phyloP scores from a whole-genome alignment of 2,329 filamentous ascomycete species.

The Aureobasidium sp. region DNA sequence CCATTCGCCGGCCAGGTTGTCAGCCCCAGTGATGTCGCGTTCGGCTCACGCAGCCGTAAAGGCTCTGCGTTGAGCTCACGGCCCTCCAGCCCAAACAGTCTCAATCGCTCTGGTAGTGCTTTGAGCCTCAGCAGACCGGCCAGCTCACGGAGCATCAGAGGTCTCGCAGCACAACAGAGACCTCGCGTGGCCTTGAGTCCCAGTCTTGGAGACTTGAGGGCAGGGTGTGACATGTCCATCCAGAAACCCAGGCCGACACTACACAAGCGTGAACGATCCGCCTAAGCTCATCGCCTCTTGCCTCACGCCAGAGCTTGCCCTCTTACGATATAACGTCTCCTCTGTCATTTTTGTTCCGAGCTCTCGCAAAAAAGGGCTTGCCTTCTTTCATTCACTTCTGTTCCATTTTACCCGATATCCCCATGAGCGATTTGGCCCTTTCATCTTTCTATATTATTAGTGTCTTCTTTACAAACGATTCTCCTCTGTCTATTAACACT shows the following conservation, averaged over 20 bases:
- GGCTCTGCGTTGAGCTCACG: conserved; percentile 1
- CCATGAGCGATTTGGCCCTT: not conserved
- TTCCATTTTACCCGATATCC: conserved; percentile 2
- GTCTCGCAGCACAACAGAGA: conserved; percentile 3
- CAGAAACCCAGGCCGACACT: not conserved
- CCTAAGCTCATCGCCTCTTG: not conserved
- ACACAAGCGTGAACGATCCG: conserved; percentile 10
- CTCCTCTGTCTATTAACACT: not conserved
- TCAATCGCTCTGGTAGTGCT: not conserved
- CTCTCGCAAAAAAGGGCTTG: not conserved
- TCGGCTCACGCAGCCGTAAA: conserved; percentile 8
- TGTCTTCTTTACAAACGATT: not conserved
- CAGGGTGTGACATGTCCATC: not conserved
- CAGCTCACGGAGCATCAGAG: conserved; percentile 11
- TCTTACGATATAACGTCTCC: conserved; percentile 10
- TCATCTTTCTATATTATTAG: not conserved
- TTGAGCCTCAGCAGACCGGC: conserved; percentile 3
- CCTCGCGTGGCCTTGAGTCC: conserved; percentile 4
- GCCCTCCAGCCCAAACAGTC: not conserved
- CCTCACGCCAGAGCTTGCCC: not conserved
- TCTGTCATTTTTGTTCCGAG: not conserved
- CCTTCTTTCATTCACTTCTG: not conserved
- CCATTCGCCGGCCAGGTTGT: conserved; percentile 62
- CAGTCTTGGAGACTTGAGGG: conserved; percentile 5
- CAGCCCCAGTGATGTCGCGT: not conserved